Evolutionary conservation across 352 stramenopile genomes (phyloP).

Genomic region (Lagenidium giganteum): DNA sequence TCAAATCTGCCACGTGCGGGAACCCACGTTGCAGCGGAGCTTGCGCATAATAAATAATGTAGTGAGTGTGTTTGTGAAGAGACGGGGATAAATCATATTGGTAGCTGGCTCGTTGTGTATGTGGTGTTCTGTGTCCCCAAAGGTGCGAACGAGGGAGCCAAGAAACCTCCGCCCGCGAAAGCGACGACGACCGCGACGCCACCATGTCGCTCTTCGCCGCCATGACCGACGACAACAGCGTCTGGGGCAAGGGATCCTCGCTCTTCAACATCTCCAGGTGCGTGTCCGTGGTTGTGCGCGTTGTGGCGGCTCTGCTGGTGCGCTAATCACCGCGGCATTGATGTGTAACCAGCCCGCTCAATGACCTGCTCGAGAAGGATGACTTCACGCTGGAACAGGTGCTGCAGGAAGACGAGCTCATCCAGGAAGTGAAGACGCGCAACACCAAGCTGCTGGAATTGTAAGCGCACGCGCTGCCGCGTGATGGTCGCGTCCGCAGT

Average conservation of each 20-base stretch:
- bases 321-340: neutral
- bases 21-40: too few relatives aligned
- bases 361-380: constrained; percentile 91
- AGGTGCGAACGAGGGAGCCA: too few relatives aligned
- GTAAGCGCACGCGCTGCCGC: constrained; percentile 25
- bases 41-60: too few relatives aligned
- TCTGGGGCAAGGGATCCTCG: constrained; percentile 67
- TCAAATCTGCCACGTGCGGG: too few relatives aligned
- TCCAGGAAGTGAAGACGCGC: constrained; percentile 94
- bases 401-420: constrained; percentile 92
- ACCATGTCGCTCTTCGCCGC: constrained; percentile 74
- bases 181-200: too few relatives aligned
- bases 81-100: too few relatives aligned
- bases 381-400: constrained; percentile 91
- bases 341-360: constrained; percentile 88
- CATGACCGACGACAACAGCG: constrained; percentile 59
- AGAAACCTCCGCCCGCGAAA: too few relatives aligned
- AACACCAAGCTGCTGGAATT: constrained; percentile 93
- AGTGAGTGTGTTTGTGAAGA: too few relatives aligned
- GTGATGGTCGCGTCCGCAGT: neutral
- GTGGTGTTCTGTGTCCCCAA: too few relatives aligned
- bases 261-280: constrained; percentile 79
- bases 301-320: neutral
- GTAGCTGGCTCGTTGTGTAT: too few relatives aligned
- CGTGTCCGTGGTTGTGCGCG: neutral